Evolutionary conservation across 495 filamentous ascomycete genomes (phyloP).

Genomic region (Neurospora sp.): DNA sequence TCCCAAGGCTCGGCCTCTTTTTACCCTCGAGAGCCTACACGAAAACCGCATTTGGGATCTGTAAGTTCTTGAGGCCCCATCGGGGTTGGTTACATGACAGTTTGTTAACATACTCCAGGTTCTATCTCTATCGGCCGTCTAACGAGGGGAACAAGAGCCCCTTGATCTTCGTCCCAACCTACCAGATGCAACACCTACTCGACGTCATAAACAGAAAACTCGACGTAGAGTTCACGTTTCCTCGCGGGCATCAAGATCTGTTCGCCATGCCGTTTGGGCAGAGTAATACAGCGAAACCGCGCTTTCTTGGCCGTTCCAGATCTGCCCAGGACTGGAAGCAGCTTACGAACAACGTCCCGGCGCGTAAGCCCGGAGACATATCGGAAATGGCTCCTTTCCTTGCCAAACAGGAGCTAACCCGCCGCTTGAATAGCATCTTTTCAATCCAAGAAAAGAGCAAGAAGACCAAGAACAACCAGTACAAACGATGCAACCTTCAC

Average conservation of each 20-base stretch:
- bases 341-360: conserved; percentile 21
- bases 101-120: conserved; percentile 15
- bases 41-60: conserved; percentile 54
- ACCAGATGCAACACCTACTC: conserved; percentile 51
- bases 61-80: conserved; percentile 39
- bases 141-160: conserved; percentile 30
- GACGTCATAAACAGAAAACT: conserved; percentile 47
- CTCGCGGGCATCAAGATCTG: conserved; percentile 32
- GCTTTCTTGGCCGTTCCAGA: conserved; percentile 49
- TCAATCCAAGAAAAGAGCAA: conserved; percentile 8
- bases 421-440: conserved; percentile 2
- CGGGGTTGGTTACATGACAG: not conserved
- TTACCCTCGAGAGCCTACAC: conserved; percentile 45
- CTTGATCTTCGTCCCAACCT: conserved; percentile 52
- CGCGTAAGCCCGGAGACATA: conserved; percentile 9
- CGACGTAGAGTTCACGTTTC: conserved; percentile 38
- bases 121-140: conserved; percentile 51
- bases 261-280: conserved; percentile 50
- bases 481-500: conserved; percentile 35
- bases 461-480: conserved; percentile 33
- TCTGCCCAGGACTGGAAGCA: conserved; percentile 21
- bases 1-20: conserved; percentile 43
- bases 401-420: conserved; percentile 8
- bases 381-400: conserved; percentile 5
- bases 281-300: conserved; percentile 48